Base-by-base conservation (phyloP, 2,329 filamentous ascomycete species). In the Alternaria infectoria region DNA sequence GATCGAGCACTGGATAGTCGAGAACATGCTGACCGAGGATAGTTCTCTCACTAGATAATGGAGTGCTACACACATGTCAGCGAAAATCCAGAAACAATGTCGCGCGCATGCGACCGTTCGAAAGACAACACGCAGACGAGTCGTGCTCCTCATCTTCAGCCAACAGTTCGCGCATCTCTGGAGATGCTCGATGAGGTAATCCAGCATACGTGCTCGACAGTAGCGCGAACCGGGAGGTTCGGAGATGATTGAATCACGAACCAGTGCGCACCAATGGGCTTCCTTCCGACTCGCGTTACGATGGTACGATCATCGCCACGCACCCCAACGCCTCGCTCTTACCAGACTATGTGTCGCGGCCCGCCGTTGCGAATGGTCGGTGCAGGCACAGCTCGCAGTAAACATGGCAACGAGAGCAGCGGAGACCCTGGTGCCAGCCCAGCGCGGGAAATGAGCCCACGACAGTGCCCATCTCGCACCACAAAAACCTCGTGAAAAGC, bases 341-440 rank as follows among this genome's bases (percentile, higher is more conserved):
- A 25, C 49, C 47, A 52, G 26, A 51, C 49, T 36, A 40, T 57
- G 10, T 25, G n/a, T 57, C 21, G 45, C 57, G 44, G 57, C 36
- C 43, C 59, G 50, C 45, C 44, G 26, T 52, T 58, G 62, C 58
- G 54, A 55, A 52, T 57, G 54, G 62, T 32, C 44, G 30, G 52
- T 57, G 21, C 51, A 49, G 21, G 40, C 23, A 47, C 23, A 19
- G 30, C 54, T 26, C 55, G 61, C 51, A 43, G 49, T 46, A 23
- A 46, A 43, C 44, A 57, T 51, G 58, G 58, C 43, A 46, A 43
- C 44, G 30, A 56, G 43, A 59, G 63, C 63, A 54, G 44, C 60
- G 50, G 49, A 32, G 17, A 59, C 57, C 57, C 57, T 59, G 57
- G 28, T 21, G 36, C 32, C 28, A 52, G 21, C 28, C 28, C 32